These are phyloP conservation scores for Cyamopsis tetragonoloba DNA, from an alignment of 306 rosid species.

Conservation along the genomic window DNA sequence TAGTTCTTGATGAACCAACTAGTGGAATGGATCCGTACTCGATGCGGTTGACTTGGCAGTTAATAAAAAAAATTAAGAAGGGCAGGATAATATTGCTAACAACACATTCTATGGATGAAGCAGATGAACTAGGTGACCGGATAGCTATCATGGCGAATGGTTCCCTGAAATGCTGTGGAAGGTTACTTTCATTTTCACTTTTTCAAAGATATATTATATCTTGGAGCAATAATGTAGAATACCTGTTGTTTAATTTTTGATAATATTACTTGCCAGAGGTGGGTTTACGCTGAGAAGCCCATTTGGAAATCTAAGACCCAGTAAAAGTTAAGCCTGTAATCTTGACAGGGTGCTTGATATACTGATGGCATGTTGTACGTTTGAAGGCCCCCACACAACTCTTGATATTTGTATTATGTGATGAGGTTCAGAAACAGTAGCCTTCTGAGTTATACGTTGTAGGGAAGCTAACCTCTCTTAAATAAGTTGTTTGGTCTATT, in stretches of 20 bases:
- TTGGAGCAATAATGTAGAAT: constrained; percentile 7
- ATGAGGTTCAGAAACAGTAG: background rate
- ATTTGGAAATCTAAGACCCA: background rate
- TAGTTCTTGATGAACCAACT: constrained; percentile 94
- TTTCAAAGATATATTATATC: background rate
- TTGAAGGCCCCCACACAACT: background rate
- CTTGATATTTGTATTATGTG: background rate
- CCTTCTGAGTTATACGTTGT: background rate
- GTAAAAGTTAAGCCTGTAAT: background rate
- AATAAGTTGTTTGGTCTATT: background rate
- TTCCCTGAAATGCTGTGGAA: constrained; percentile 92
- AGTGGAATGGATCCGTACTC: constrained; percentile 99
- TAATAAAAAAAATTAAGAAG: constrained; percentile 82
- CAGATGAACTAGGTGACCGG: constrained; percentile 94
- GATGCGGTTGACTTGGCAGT: constrained; percentile 97
- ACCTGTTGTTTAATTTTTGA: background rate
- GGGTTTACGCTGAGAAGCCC: background rate
- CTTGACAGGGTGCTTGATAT: background rate
- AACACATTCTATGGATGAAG: constrained; percentile 99
- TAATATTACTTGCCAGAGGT: background rate
- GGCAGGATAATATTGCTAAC: constrained; percentile 93
- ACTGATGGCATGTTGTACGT: background rate
- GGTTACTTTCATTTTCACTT: constrained; percentile 39
- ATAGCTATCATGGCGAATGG: constrained; percentile 99
- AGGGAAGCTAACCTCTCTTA: background rate